phyloP scores from a whole-genome alignment of 169 alveolate species.

The Eimeria praecox region DNA sequence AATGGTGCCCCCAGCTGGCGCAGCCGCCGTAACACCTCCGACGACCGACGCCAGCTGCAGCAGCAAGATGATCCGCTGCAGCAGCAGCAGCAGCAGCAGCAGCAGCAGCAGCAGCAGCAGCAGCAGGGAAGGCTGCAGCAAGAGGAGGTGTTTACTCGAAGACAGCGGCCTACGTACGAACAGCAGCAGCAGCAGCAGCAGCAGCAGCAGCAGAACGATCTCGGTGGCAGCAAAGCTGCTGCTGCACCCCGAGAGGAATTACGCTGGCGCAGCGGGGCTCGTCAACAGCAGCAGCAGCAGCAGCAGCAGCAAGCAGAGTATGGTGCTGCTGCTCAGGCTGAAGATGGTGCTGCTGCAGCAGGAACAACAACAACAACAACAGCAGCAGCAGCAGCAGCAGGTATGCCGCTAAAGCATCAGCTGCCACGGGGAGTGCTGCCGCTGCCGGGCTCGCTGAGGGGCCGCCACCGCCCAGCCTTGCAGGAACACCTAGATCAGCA shows the following conservation, averaged over 20 bases:
- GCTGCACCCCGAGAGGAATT: slow-evolving; percentile 45
- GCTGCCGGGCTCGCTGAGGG: slow-evolving; percentile 26
- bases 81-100: slow-evolving; percentile 75
- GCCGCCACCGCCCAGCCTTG: background rate
- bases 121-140: slow-evolving; percentile 20
- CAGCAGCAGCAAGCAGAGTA: background rate
- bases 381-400: slow-evolving; percentile 48
- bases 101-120: slow-evolving; percentile 35
- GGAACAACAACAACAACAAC: background rate
- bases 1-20: slow-evolving; percentile 37
- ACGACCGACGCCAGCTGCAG: slow-evolving; percentile 20
- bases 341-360: background rate
- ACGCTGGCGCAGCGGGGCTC: slow-evolving; percentile 22
- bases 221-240: slow-evolving; percentile 33
- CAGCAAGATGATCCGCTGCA: slow-evolving; percentile 1
- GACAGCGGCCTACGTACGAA: slow-evolving; percentile 11
- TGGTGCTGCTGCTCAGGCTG: background rate
- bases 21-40: background rate
- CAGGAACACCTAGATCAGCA: slow-evolving; percentile 43
- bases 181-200: slow-evolving; percentile 28
- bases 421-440: slow-evolving; percentile 39
- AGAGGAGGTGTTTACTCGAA: background rate
- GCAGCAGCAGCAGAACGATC: slow-evolving; percentile 16
- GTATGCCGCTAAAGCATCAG: slow-evolving; percentile 28
- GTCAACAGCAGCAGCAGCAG: slow-evolving; percentile 47